Evolutionary conservation across 2,329 filamentous ascomycete species (phyloP).

Genomic region (Lachnellula hyalina): DNA sequence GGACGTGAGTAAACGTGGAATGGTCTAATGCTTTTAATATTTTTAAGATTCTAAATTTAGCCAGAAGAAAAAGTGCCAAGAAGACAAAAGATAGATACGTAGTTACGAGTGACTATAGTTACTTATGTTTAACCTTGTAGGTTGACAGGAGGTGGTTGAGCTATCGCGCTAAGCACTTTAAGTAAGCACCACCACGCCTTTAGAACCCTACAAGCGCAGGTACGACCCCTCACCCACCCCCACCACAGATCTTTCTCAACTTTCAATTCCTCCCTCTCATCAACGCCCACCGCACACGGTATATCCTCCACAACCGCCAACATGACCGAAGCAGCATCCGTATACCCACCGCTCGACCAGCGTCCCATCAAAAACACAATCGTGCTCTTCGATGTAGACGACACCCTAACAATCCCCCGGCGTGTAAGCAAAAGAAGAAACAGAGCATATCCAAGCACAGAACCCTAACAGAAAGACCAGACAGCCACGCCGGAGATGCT

Average conservation of each 20-base stretch:
- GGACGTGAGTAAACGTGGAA: too few species aligned
- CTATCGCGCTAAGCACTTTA: not conserved
- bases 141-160: not conserved
- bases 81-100: too few species aligned
- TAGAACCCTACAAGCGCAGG: not conserved
- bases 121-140: too few species aligned
- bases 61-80: too few species aligned
- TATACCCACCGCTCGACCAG: constrained; percentile 65
- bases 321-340: constrained; percentile 7
- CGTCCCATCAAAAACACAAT: constrained; percentile 91
- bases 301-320: not conserved
- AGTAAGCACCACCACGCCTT: not conserved
- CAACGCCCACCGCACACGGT: not conserved
- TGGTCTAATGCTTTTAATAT: too few species aligned
- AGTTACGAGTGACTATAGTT: too few species aligned
- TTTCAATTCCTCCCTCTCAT: not conserved
- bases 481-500: constrained; percentile 76
- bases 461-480: constrained; percentile 36
- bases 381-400: constrained; percentile 93
- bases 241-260: not conserved
- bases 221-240: not conserved
- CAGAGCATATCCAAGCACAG: not conserved
- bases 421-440: constrained; percentile 47
- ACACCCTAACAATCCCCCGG: constrained; percentile 79
- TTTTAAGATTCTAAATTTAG: too few species aligned